Base-by-base conservation (phyloP, 768 basidiomycete species). In the Boletus subcaerulescens region DNA sequence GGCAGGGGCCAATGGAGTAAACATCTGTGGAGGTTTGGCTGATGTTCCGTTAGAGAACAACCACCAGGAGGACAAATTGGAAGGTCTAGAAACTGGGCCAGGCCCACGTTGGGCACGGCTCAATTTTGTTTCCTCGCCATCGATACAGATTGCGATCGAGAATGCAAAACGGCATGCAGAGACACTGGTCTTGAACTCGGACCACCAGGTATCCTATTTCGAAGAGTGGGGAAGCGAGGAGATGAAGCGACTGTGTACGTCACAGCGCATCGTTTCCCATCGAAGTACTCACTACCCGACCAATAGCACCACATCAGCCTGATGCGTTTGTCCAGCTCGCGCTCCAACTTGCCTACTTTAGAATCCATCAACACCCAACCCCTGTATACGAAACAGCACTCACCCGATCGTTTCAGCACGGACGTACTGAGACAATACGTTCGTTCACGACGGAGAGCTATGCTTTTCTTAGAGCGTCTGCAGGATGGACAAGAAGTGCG, bases 341-440 rank as follows among this genome's bases (percentile, higher is more conserved):
- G 0, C 77, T 97, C 18, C 95, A 98, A 66, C 80, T 97, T 11
- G 94, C 93, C 4, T 97, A 89, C 86, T 91, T 89, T 74, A 82
- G 81, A 66, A 83, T 85, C 20, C 88, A 85, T 44, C 84, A 83
- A 12, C 73, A 77, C 54, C 87, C 91, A 62, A 91, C 91, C 4
- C 91, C 95, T 2, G 93, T 91, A 8, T 97, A 98, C 68, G 95
- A 98, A 72, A 97, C 94, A 0, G 91, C 87, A 0, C 79, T 95
- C 32, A 96, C 95, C 2, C 82, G 93, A 24, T 80, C 89, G 69
- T 95, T 95, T 74, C 76, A 86, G 56, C 84, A 86, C 58, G 95
- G 93, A 15, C 82, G 95, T 17, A 97, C 94, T 2, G 95, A 98
- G 66, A 93, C 91, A 1, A 84, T 98, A 49, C 83, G 94, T 24